phyloP scores from a whole-genome alignment of 805 yeast genomes.

The Nakazawaea holstii region DNA sequence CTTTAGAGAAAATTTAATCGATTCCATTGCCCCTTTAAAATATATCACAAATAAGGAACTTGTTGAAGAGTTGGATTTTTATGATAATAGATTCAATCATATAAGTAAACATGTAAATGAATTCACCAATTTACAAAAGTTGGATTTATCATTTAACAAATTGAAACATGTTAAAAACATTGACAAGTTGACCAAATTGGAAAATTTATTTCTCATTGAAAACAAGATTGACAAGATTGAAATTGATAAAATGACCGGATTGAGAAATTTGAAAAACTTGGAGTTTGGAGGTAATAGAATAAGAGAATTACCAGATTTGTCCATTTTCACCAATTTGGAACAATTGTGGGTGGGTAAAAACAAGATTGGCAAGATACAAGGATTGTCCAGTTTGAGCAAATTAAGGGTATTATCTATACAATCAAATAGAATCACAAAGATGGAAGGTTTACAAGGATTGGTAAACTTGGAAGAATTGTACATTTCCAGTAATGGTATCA shows the following conservation, averaged over 20 bases:
- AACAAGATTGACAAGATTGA: conserved; percentile 69
- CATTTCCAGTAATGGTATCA: conserved; percentile 77
- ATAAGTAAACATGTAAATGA: conserved; percentile 67
- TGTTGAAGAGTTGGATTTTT: conserved; percentile 77
- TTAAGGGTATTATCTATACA: conserved; percentile 82
- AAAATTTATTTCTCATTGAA: conserved; percentile 79
- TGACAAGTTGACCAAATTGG: conserved; percentile 53
- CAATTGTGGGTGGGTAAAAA: conserved; percentile 95
- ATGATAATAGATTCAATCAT: conserved; percentile 88
- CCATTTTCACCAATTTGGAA: conserved; percentile 53
- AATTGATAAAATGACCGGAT: conserved; percentile 48
- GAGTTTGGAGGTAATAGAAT: conserved; percentile 91
- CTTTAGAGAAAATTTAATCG: conserved; percentile 78
- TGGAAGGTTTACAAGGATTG: conserved; percentile 77
- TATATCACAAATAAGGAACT: conserved; percentile 41
- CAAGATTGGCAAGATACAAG: conserved; percentile 58
- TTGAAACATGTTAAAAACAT: conserved; percentile 81
- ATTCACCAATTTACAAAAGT: conserved; percentile 45
- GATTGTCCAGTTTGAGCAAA: conserved; percentile 52
- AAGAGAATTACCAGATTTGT: conserved; percentile 46
- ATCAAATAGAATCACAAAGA: conserved; percentile 69
- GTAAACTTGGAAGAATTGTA: conserved; percentile 79
- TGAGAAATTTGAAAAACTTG: conserved; percentile 55
- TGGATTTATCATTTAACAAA: conserved; percentile 88
- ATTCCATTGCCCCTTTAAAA: conserved; percentile 69